phyloP scores from a whole-genome alignment of 192 early-diverging fungal species.

The Gryganskiella cystojenkinii region DNA sequence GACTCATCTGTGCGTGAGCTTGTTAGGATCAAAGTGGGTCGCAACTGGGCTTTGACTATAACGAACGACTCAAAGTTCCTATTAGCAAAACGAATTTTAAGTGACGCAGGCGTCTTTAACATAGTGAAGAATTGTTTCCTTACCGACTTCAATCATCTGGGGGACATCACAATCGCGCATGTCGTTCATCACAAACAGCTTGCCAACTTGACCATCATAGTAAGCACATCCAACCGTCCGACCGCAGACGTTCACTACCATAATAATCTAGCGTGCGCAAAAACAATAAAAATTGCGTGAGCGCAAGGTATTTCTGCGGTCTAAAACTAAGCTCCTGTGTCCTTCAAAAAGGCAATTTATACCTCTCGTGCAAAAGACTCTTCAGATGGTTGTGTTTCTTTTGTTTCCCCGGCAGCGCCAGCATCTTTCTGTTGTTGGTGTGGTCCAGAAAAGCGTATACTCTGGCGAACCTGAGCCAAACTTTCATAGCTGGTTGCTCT shows the following conservation, averaged over 20 bases:
- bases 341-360: too few relatives aligned
- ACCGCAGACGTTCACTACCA: constrained; percentile 44
- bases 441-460: too few relatives aligned
- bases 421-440: too few relatives aligned
- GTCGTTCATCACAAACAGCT: constrained; percentile 59
- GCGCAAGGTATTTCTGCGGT: too few relatives aligned
- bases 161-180: constrained; percentile 31
- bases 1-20: constrained; percentile 49
- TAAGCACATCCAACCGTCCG: constrained; percentile 52
- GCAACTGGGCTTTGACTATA: constrained; percentile 49
- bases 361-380: too few relatives aligned
- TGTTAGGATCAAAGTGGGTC: constrained; percentile 41
- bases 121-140: neutral
- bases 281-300: too few relatives aligned
- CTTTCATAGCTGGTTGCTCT: too few relatives aligned
- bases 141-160: constrained; percentile 36
- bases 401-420: too few relatives aligned
- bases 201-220: constrained; percentile 29
- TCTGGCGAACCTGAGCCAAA: too few relatives aligned
- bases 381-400: too few relatives aligned
- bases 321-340: too few relatives aligned
- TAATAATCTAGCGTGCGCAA: constrained; percentile 26
- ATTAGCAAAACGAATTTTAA: neutral
- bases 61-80: neutral
- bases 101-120: neutral